phyloP scores from a whole-genome alignment of 75 land plant genomes.

The Larix kaempferi region DNA sequence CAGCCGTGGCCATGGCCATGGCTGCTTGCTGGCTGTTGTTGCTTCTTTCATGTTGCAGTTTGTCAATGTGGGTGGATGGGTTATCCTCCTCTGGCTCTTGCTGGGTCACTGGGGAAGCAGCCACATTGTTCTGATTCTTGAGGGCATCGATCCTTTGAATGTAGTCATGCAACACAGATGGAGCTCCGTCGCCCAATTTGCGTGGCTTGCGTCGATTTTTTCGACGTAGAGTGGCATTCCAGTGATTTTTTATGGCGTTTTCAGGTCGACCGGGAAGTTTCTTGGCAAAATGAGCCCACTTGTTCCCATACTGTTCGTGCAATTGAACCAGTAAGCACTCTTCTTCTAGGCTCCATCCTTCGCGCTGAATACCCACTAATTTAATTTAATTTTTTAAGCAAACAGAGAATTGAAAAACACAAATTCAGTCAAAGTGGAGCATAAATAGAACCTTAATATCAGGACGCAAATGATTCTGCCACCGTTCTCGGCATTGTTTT shows the following conservation, averaged over 20 bases:
- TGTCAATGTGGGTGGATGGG: neutral
- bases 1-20: neutral
- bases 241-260: constrained; percentile 84
- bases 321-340: constrained; percentile 10
- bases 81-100: neutral
- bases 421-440: neutral
- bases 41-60: neutral
- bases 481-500: constrained; percentile 2
- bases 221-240: constrained; percentile 83
- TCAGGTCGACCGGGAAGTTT: constrained; percentile 78
- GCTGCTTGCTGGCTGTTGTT: neutral
- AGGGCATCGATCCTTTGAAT: constrained; percentile 6
- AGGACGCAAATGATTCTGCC: constrained; percentile 29
- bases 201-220: constrained; percentile 48
- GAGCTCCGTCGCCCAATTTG: constrained; percentile 5
- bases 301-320: constrained; percentile 67
- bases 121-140: neutral
- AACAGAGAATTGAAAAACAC: neutral
- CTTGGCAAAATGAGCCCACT: constrained; percentile 88
- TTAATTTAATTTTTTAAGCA: neutral
- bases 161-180: constrained; percentile 10
- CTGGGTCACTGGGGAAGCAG: neutral
- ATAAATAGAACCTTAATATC: constrained; percentile 57
- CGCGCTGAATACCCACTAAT: constrained; percentile 30
- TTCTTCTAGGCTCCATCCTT: constrained; percentile 60